Conservation (phyloP, 1,284 basidiomycete species). For the Pterulicium gracile region DNA sequence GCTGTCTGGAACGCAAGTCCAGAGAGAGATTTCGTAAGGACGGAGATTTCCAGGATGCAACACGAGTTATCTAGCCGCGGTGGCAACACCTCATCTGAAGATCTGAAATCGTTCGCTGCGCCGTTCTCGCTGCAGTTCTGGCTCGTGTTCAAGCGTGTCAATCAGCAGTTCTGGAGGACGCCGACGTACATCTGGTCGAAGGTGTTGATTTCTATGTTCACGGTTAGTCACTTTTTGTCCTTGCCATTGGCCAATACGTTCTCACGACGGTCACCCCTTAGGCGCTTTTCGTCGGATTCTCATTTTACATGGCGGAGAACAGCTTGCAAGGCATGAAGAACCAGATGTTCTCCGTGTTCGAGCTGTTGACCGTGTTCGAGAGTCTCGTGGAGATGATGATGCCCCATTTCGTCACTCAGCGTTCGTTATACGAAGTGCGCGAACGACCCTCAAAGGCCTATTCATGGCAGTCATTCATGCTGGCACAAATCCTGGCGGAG, state of each 20-base stretch:
- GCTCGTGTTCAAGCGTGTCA: conserved; percentile 20
- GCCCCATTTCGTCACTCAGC: conserved; percentile 9
- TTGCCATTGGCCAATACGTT: not conserved
- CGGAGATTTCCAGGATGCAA: conserved; percentile 18
- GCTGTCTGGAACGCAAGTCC: conserved; percentile 20
- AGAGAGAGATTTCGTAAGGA: conserved; percentile 17
- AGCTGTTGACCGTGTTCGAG: conserved; percentile 7
- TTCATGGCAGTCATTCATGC: conserved; percentile 28
- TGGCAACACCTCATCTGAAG: conserved; percentile 11
- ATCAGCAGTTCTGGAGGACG: conserved; percentile 27
- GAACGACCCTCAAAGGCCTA: conserved; percentile 42
- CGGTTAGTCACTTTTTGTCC: conserved; percentile 14
- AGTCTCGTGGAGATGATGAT: conserved; percentile 8
- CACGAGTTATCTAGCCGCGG: not conserved
- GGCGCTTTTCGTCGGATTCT: conserved; percentile 4
- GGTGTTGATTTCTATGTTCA: conserved; percentile 31
- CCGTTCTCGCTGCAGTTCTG: conserved; percentile 29
- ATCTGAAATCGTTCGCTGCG: conserved; percentile 28
- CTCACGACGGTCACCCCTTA: conserved; percentile 2
- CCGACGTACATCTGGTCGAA: conserved; percentile 64
- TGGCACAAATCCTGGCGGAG: conserved; percentile 11
- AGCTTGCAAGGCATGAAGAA: conserved; percentile 22
- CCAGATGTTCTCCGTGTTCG: conserved; percentile 18
- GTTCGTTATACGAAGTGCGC: conserved; percentile 34
- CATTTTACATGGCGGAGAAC: conserved; percentile 16